A percentile compares a stretch with the other conserved stretches of the same genome.
phyloP scores from a whole-genome alignment of 352 stramenopile genomes.

The Phytophthora palmivora region DNA sequence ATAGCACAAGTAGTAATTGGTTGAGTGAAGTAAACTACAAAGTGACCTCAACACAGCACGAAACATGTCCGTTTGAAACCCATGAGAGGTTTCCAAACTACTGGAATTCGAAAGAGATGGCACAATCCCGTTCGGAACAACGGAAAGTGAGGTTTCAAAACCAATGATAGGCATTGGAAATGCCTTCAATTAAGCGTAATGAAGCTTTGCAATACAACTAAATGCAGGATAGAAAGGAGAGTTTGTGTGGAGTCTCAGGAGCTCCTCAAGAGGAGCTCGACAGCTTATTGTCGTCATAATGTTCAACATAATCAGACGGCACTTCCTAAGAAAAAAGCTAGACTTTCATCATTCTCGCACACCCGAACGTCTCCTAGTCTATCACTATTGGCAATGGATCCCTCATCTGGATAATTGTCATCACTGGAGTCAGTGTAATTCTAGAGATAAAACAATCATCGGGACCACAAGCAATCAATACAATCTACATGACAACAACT shows the following conservation, averaged over 20 bases:
- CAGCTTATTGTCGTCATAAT: slow-evolving; percentile 72
- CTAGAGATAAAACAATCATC: slow-evolving; percentile 61
- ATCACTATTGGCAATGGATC: slow-evolving; percentile 13
- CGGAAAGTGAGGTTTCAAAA: too few relatives aligned
- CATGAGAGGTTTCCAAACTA: slow-evolving; percentile 11
- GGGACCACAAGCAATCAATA: slow-evolving; percentile 12
- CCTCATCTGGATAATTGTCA: slow-evolving; percentile 69
- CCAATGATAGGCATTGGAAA: too few relatives aligned
- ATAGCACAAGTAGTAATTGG: slow-evolving; percentile 8
- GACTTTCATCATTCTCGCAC: slow-evolving; percentile 67
- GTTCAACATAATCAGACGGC: slow-evolving; percentile 80
- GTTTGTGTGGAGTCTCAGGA: slow-evolving; percentile 59
- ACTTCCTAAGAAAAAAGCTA: slow-evolving; percentile 78
- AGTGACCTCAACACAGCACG: slow-evolving; percentile 7
- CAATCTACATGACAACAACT: neutral
- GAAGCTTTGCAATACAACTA: too few relatives aligned
- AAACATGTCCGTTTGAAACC: slow-evolving; percentile 3
- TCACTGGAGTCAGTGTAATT: slow-evolving; percentile 80
- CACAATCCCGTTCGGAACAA: slow-evolving; percentile 17
- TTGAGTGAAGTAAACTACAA: slow-evolving; percentile 17
- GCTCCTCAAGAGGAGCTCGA: slow-evolving; percentile 33
- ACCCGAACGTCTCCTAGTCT: slow-evolving; percentile 7
- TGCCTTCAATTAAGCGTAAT: too few relatives aligned
- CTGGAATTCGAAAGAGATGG: neutral
- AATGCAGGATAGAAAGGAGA: slow-evolving; percentile 2